Base-by-base conservation (phyloP, 2,329 filamentous ascomycete genomes). In the Lachnellula cervina region DNA sequence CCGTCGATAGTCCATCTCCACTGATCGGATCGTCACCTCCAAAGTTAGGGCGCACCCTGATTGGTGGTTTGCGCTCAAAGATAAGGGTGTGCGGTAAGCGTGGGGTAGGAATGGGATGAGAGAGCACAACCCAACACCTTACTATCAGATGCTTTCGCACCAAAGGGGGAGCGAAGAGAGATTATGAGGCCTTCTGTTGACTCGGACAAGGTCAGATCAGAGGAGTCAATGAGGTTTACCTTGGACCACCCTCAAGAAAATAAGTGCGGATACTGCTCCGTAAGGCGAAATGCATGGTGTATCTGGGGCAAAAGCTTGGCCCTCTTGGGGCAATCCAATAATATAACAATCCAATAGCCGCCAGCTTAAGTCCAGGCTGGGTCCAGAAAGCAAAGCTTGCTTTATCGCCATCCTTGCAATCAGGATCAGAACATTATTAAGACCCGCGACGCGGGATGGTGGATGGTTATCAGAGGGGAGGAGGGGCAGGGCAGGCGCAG, bases 1-100 rank as follows among this genome's bases (percentile, higher is more conserved):
- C 34, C 66, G 59, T 32, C 64, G 63, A 57, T 66, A 68, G 50
- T 68, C 66, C 66, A 68, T 68, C 25, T 37, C 58, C 45, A 28
- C 54, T 19, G 48, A 57, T 56, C 51, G 51, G 46, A 40, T 46
- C 37, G 34, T 21, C 44, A 51, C 1, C 7, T 9, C 28, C 28
- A 32, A 32, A 32, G 28, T 25, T 32, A 32, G 9, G 8, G 28
- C 28, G 28, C 3, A 3, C 32, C 17, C 9, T 59, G 62, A 63
- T 66, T 62, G 62, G 62, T 48, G 50, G 40, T 13, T 43, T 52
- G 38, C 45, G 19, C 52, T 46, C 28, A 56, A 50, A 64, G 64
- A 66, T 66, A 64, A 66, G 60, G 38, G 53, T 28, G 47, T 58
- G 58, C n/a, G n/a, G n/a, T n/a, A n/a, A n/a, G 61, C 59, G 47